Percentiles rank a stretch among this genome's conserved stretches.
These are phyloP conservation scores for Arthrobotrys entomopaga DNA, from an alignment of 2,329 filamentous ascomycete genomes.

Conservation along the genomic window DNA sequence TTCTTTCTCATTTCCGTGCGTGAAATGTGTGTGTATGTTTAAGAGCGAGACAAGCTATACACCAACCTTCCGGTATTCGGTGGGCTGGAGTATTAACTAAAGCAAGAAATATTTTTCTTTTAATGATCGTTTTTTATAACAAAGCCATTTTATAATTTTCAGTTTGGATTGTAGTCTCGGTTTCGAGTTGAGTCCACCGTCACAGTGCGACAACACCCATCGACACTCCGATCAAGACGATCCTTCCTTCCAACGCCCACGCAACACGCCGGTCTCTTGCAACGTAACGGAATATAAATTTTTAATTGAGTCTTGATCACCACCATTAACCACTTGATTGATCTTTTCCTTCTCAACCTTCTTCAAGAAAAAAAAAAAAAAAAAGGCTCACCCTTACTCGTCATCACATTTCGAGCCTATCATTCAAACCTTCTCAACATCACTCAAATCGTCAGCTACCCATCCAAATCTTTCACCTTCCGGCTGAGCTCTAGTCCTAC, in stretches of 20 bases:
- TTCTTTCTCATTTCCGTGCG: constrained; percentile 27
- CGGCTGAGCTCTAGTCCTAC: neutral
- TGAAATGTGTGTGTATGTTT: constrained; percentile 4
- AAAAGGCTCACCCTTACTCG: no score
- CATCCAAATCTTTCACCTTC: neutral
- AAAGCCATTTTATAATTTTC: neutral
- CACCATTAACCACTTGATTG: no score
- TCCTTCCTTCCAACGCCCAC: neutral
- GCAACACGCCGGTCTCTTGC: neutral
- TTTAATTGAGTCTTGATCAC: no score
- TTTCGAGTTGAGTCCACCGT: constrained; percentile 1
- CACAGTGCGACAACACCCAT: neutral
- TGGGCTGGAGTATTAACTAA: neutral
- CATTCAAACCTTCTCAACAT: neutral
- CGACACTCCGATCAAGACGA: neutral
- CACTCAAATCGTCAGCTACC: neutral
- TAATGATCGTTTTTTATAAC: no score
- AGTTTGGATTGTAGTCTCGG: neutral
- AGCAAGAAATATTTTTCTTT: no score
- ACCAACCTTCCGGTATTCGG: constrained; percentile 45
- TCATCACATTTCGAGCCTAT: neutral
- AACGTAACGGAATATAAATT: neutral
- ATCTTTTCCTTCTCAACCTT: no score
- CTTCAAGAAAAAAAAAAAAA: no score
- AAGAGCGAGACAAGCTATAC: constrained; percentile 15